Base-by-base conservation (phyloP, 169 alveolate genomes). In the Babesia bovis region DNA sequence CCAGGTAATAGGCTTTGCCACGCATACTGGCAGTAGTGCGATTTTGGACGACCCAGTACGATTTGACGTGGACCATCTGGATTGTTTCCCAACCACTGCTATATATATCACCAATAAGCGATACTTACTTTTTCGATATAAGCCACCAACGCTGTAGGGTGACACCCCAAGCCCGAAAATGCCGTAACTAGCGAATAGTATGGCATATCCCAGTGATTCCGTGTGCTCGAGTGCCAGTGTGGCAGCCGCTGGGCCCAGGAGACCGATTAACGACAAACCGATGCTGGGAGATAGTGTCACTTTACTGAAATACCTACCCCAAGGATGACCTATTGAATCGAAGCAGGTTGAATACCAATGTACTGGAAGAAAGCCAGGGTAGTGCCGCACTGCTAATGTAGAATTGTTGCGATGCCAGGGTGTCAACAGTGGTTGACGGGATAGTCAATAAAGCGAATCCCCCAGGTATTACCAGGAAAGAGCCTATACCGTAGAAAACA, bases 291-390 rank as follows among this genome's bases (percentile, higher is more conserved):
- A 78, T 23, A 3, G 28, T 19, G 38, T 1, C 6, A 7, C 25
- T 7, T 26, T 19, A 13, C 15, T 47, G 2, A 12, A 3, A 3
- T 13, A 42, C 78, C 10, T 32, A 67, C 78, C 44, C 38, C 4
- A 28, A n/a, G 15, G 17, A 12, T 15, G 57, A 50, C 63, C 32
- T 66, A 55, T 74, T 58, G 47, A 68, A 78, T 13, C 68, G 57
- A 25, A 30, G 13, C 0, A 78, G 57, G 32, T 65, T 19, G 35
- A 78, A 78, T 32, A 58, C 59, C 30, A 78, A 28, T 28, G 63
- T 35, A 17, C 63, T 68, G 0, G 87, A 44, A 28, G 87, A 67
- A 19, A 78, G 25, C 87, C 87, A 78, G 9, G 76, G 47, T 10
- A 78, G 68, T 15, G 87, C 42, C 52, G 73, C 28, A 36, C 75